Evolutionary conservation across 768 basidiomycete genomes (phyloP).

Genomic region (Leucocoprinus sp.): DNA sequence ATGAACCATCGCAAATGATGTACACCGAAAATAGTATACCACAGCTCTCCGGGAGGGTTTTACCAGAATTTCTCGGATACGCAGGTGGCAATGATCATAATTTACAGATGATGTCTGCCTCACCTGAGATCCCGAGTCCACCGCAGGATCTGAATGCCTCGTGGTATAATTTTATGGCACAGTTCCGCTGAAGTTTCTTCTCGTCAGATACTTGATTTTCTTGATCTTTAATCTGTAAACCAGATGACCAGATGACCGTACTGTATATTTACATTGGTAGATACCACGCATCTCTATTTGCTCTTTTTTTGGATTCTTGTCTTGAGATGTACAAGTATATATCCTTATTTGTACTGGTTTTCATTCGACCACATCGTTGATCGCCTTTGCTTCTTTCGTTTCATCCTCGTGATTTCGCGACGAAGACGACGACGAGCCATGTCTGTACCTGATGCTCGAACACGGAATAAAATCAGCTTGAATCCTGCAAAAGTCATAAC

Average conservation of each 20-base stretch:
- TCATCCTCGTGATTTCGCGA: background rate
- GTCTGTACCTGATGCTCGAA: conserved; percentile 62
- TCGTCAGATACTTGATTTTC: background rate
- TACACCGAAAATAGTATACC: conserved; percentile 8
- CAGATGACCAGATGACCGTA: no score
- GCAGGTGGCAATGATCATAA: conserved; percentile 15
- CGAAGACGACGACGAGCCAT: conserved; percentile 25
- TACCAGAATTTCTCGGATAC: conserved; percentile 26
- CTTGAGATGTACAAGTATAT: conserved; percentile 12
- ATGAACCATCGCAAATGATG: conserved; percentile 13
- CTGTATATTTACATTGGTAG: background rate
- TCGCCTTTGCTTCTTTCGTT: conserved; percentile 10
- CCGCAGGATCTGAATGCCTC: conserved; percentile 32
- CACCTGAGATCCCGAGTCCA: conserved; percentile 9
- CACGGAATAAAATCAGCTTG: conserved; percentile 55
- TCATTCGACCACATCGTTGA: conserved; percentile 5
- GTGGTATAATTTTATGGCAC: conserved; percentile 42
- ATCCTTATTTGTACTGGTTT: conserved; percentile 25
- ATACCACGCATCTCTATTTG: background rate
- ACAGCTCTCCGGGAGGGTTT: conserved; percentile 11
- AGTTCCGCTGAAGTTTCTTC: conserved; percentile 22
- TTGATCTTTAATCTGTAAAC: background rate
- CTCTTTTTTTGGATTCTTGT: background rate
- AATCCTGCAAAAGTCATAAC: conserved; percentile 47
- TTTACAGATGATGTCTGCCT: conserved; percentile 16